These are phyloP conservation scores for Ogataea populi-albae DNA, from an alignment of 805 yeast species.

Conservation along the genomic window DNA sequence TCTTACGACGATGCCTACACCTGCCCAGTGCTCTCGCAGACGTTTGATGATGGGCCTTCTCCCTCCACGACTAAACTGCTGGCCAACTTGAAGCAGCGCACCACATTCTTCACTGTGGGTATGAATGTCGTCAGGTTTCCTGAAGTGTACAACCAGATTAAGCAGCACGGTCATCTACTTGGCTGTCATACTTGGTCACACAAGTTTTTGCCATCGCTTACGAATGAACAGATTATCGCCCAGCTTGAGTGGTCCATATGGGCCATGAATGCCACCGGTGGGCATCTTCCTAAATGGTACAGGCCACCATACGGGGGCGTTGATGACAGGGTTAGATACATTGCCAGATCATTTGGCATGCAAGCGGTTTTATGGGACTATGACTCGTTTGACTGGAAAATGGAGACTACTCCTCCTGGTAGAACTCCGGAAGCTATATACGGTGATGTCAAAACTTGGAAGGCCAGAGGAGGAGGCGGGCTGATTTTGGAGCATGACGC, in stretches of 20 bases:
- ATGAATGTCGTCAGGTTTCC: conserved; percentile 76
- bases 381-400: conserved; percentile 89
- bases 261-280: conserved; percentile 96
- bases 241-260: conserved; percentile 93
- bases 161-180: conserved; percentile 66
- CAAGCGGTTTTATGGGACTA: conserved; percentile 88
- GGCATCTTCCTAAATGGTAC: conserved; percentile 86
- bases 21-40: conserved; percentile 74
- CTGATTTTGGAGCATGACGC: conserved; percentile 88
- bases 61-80: conserved; percentile 63
- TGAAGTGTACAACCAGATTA: conserved; percentile 58
- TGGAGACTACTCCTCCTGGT: conserved; percentile 44
- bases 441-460: conserved; percentile 56
- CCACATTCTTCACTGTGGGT: conserved; percentile 87
- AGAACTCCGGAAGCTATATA: conserved; percentile 53
- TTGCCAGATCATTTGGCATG: conserved; percentile 81
- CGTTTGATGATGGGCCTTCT: conserved; percentile 95
- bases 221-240: conserved; percentile 80
- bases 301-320: conserved; percentile 97
- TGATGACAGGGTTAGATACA: conserved; percentile 79
- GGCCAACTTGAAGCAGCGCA: conserved; percentile 44
- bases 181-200: conserved; percentile 96
- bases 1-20: conserved; percentile 72
- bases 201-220: conserved; percentile 70
- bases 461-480: conserved; percentile 43